phyloP scores from a whole-genome alignment of 495 filamentous ascomycete species.

The Elasticomyces elasticus region DNA sequence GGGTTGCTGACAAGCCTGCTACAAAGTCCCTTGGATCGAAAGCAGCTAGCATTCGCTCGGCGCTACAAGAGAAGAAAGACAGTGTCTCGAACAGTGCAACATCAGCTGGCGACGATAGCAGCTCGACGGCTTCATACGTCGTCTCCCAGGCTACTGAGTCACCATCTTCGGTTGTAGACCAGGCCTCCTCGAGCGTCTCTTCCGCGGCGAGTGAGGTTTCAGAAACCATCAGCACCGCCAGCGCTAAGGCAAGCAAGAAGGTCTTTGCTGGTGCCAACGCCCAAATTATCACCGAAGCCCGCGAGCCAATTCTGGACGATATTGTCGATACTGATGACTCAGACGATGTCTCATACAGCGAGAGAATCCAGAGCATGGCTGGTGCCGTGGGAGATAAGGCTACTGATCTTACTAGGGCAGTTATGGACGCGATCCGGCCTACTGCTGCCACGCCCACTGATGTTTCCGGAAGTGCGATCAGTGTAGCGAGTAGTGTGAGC shows the following conservation, averaged over 20 bases:
- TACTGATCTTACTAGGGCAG: slow-evolving; percentile 42
- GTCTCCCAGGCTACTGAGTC: background rate
- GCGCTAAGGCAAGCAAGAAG: slow-evolving; percentile 33
- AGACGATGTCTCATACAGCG: slow-evolving; percentile 31
- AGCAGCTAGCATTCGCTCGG: slow-evolving; percentile 15
- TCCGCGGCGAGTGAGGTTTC: slow-evolving; percentile 13
- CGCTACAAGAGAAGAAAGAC: slow-evolving; percentile 12
- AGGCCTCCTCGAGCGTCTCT: slow-evolving; percentile 15
- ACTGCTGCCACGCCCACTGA: slow-evolving; percentile 32
- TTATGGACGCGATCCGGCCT: slow-evolving; percentile 41
- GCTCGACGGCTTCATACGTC: background rate
- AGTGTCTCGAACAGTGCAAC: slow-evolving; percentile 22
- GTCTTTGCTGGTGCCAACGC: slow-evolving; percentile 48
- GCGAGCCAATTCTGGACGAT: slow-evolving; percentile 46
- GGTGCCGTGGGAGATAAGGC: slow-evolving; percentile 42
- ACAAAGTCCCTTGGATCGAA: slow-evolving; percentile 5
- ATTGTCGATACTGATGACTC: slow-evolving; percentile 37
- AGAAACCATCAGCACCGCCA: slow-evolving; percentile 10
- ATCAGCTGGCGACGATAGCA: slow-evolving; percentile 22
- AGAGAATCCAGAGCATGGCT: slow-evolving; percentile 42
- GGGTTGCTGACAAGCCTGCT: background rate
- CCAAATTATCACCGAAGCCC: slow-evolving; percentile 39
- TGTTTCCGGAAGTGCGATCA: slow-evolving; percentile 36
- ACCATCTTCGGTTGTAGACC: background rate
- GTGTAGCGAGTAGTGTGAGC: slow-evolving; percentile 35